Base-by-base conservation (phyloP, 2,329 filamentous ascomycete genomes). In the Colletotrichum liriopes region DNA sequence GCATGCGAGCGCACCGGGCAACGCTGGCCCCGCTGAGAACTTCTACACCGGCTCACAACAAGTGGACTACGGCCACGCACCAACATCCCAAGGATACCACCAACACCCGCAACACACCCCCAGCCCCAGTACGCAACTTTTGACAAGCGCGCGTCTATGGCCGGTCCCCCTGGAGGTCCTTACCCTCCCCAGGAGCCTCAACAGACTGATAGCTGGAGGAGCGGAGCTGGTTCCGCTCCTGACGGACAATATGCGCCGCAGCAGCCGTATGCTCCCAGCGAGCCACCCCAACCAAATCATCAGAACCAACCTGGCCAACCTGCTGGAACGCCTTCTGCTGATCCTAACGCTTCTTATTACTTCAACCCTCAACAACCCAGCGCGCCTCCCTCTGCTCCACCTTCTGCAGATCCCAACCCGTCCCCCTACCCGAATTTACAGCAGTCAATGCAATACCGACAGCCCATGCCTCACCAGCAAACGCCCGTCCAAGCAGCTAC, bases 21-120 rank as follows among this genome's bases (percentile, higher is more conserved):
- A 84, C 73, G 81, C 84, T 35, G 86, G 87, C 14, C 88, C 88
- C 1, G 91, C 91, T 12, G 95, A 98, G 79, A 96, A 87, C 81
- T 98, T 93, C 80, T 98, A 98, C 80, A 93, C 91, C 18, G 90
- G 90, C 45, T 93, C 92, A 75, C 84, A 89, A 52, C 85, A 80
- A 52, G 78, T 80, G 18, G 84, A 84, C 47, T 87, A 87, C 82
- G 61, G 80, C 82, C 75, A 85, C 81, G 83, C 86, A 11, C 78
- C 85, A 6, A 88, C 84, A 56, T 85, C 86, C 14, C 88, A 88
- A 64, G 84, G 86, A 47, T 92, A 91, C 73, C 80, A 81, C n/a
- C 84, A 84, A 47, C 85, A 77, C 39, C 77, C 75, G 39, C 79
- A 79, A 47, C 74, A 75, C 65, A 78, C 83, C 43, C 80, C 16